Evolutionary conservation across 192 early-diverging fungal species (phyloP).

Genomic region (Allomyces macrogynus): DNA sequence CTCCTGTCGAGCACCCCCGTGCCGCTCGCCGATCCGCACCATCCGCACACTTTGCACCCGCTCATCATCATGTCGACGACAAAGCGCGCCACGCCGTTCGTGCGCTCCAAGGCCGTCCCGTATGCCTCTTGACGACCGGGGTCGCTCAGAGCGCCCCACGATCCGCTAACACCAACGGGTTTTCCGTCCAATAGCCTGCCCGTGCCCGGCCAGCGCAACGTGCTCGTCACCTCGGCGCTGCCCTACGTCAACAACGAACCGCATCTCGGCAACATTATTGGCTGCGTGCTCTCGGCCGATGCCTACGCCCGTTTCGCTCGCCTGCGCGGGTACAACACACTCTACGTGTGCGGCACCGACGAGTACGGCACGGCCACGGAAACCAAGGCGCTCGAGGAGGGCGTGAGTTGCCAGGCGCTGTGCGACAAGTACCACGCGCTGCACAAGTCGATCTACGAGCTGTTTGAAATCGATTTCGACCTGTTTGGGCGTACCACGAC

Average conservation of each 20-base stretch:
- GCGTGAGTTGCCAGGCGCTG: slow-evolving; percentile 66
- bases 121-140: neutral
- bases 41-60: too few species aligned
- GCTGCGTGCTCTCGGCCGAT: slow-evolving; percentile 95
- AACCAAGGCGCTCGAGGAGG: slow-evolving; percentile 90
- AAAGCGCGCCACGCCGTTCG: neutral
- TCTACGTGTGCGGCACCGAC: slow-evolving; percentile 92
- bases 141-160: neutral
- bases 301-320: slow-evolving; percentile 87
- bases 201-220: slow-evolving; percentile 49
- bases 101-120: neutral
- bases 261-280: slow-evolving; percentile 97
- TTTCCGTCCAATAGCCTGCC: slow-evolving; percentile 21
- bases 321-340: slow-evolving; percentile 65
- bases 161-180: neutral
- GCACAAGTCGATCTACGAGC: slow-evolving; percentile 75
- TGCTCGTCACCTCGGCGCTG: slow-evolving; percentile 87
- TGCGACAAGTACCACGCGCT: slow-evolving; percentile 91
- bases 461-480: slow-evolving; percentile 91
- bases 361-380: slow-evolving; percentile 99
- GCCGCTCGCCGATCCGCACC: too few species aligned
- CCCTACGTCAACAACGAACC: slow-evolving; percentile 99
- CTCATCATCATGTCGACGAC: too few species aligned
- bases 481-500: slow-evolving; percentile 90
- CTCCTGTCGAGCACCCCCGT: too few species aligned